Evolutionary conservation across 805 yeast genomes (phyloP), one percentile per base, ranked within the genome.

Genomic region (Pichia thaimueangensis): DNA sequence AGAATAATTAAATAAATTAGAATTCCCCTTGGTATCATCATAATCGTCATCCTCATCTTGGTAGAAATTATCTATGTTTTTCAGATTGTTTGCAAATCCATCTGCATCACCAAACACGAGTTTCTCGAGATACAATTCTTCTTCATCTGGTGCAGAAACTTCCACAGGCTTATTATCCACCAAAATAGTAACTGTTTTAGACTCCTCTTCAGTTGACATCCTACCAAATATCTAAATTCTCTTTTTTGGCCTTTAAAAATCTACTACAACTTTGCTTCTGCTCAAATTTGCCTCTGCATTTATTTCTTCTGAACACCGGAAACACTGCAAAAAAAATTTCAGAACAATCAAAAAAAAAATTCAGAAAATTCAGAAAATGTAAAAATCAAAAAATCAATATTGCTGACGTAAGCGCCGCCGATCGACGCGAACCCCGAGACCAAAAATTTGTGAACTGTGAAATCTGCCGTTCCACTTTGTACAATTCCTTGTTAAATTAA

Each of bases 71-170:
- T 81, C 86, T 39, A 79, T 65, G 45, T 73, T 71, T 43, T 72
- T 78, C 56, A 86, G 67, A 46, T 80, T 82, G 25, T 62, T 57
- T 54, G 80, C 85, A 64, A 84, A 82, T 24, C 91, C 83, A 42
- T 78, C 83, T 4, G 71, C 53, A 58, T 93, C 97, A 13, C 98
- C 97, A 64, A 93, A 89, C 4, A 93, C 95, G 12, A 86, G 70
- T 59, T 76, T 84, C 49, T 89, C 95, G 39, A 93, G 72, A 43
- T 67, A 73, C 33, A 80, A 53, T 62, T 93, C 98, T 59, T 87
- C 96, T 39, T 76, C 82, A 59, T 86, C 94, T 52, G 93, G 91
- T 25, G 82, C 83, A 13, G 87, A 83, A 28, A 73, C 49, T 17
- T 49, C 59, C 15, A 53, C 42, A 9, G 48, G 50, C 32, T 50